Percentiles rank a stretch among this genome's conserved stretches.
Conservation (phyloP, 768 basidiomycete genomes). For the Suillus lakei region DNA sequence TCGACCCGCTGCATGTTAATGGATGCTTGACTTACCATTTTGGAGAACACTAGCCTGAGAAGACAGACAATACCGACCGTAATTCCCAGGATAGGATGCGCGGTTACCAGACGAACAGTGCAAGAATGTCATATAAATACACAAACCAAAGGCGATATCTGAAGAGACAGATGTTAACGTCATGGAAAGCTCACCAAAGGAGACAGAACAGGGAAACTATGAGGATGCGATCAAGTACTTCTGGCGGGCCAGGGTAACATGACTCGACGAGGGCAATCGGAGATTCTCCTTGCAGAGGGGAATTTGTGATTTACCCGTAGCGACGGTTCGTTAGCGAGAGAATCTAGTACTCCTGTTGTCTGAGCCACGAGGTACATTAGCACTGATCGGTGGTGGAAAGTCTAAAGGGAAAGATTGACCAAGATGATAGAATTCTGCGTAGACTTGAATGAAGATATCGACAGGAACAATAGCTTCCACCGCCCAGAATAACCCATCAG, state of each 20-base stretch:
- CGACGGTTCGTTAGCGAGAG: no score
- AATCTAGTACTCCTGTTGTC: no score
- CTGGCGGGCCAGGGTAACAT: constrained; percentile 1
- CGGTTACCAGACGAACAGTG: constrained; percentile 6
- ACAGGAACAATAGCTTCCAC: constrained; percentile 36
- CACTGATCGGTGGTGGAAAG: no score
- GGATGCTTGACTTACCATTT: neutral
- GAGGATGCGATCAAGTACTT: neutral
- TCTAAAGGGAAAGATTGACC: constrained; percentile 19
- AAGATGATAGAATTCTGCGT: constrained; percentile 38
- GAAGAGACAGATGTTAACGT: no score
- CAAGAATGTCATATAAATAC: neutral
- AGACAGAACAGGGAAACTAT: neutral
- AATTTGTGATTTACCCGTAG: no score
- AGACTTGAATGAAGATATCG: constrained; percentile 40
- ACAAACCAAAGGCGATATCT: constrained; percentile 5
- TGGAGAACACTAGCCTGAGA: neutral
- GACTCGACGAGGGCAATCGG: no score
- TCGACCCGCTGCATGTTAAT: neutral
- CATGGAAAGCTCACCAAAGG: neutral
- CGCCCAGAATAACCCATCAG: constrained; percentile 25
- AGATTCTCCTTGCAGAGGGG: no score
- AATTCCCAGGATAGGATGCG: neutral
- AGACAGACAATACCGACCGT: neutral
- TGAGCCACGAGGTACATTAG: constrained; percentile 46